Conservation (phyloP, 805 yeast species). For the Ogataea zsoltii region DNA sequence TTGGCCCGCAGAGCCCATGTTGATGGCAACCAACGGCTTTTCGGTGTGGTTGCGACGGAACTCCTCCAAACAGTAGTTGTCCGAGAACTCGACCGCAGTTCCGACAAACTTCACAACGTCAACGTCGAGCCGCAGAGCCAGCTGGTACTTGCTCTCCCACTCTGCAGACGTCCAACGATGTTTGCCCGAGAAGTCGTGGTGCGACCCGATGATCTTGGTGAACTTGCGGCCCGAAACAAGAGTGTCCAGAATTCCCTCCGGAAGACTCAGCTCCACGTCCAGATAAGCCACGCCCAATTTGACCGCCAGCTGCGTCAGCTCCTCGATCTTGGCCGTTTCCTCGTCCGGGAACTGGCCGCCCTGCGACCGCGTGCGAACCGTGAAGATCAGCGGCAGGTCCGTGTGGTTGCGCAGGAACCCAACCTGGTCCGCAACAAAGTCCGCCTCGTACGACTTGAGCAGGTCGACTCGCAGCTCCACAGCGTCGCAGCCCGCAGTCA, state of each 20-base stretch:
- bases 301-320: conserved; percentile 61
- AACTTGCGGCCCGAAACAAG: conserved; percentile 54
- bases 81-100: conserved; percentile 59
- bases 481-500: conserved; percentile 73
- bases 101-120: conserved; percentile 87
- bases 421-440: conserved; percentile 72
- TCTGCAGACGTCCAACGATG: conserved; percentile 66
- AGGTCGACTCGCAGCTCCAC: conserved; percentile 83
- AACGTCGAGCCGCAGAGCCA: conserved; percentile 62
- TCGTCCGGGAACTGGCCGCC: conserved; percentile 80
- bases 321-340: conserved; percentile 46
- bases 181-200: conserved; percentile 68
- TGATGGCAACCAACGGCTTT: conserved; percentile 78
- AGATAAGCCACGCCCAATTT: conserved; percentile 78
- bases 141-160: conserved; percentile 73
- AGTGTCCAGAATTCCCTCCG: conserved; percentile 52
- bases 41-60: conserved; percentile 59
- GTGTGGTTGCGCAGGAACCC: conserved; percentile 66
- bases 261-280: conserved; percentile 75
- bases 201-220: conserved; percentile 79
- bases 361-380: conserved; percentile 74
- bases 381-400: conserved; percentile 74
- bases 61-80: conserved; percentile 68
- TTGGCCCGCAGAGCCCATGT: conserved; percentile 76
- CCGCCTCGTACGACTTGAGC: conserved; percentile 48